Evolutionary conservation across 306 rosid genomes (phyloP), one percentile per base, ranked within the genome.

Genomic region (Sphenostylis stenocarpa): DNA sequence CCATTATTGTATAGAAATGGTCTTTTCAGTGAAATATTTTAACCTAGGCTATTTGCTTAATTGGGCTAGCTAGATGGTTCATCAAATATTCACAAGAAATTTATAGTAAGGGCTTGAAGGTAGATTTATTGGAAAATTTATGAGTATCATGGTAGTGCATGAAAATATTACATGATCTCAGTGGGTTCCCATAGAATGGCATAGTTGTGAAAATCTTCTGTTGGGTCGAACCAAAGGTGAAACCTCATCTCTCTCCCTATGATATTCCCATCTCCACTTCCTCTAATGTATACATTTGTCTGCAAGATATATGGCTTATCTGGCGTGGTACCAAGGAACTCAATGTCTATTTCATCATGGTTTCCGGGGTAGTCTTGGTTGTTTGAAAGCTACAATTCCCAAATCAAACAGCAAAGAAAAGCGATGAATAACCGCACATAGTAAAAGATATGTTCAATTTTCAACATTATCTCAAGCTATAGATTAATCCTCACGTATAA

Each of bases 181-280:
- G 17, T 84, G 49, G 94, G 89, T 72, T 81, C 86, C 96, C 97
- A 95, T 4, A 89, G 79, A 56, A 95, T 71, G 23, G 97, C 99
- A 49, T 95, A 95, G 75, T 86, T 64, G 80, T 92, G 99, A 78
- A 86, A 95, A 67, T 88, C 88, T 77, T 89, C 81, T 11, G 99
- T 87, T 36, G 98, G 97, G 72, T 92, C 96, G 67, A 95, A 92
- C 99, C 99, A 95, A 76, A 95, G 96, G 57, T 92, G 94, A 81
- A 95, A 85, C 77, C 13, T 79, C 88, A 84, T 84, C 83, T 95
- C 99, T 82, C 97, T 88, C 33, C 99, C 99, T 13, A 91, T 77
- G 7, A 90, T 45, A 44, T 73, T 87, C 24, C 88, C 87, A 75
- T 92, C 97, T 53, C 97, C 97, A 80, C 97, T 95, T 78, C 99